Evolutionary conservation across 495 filamentous ascomycete species (phyloP).

Genomic region (Rhizodiscina lignyota): DNA sequence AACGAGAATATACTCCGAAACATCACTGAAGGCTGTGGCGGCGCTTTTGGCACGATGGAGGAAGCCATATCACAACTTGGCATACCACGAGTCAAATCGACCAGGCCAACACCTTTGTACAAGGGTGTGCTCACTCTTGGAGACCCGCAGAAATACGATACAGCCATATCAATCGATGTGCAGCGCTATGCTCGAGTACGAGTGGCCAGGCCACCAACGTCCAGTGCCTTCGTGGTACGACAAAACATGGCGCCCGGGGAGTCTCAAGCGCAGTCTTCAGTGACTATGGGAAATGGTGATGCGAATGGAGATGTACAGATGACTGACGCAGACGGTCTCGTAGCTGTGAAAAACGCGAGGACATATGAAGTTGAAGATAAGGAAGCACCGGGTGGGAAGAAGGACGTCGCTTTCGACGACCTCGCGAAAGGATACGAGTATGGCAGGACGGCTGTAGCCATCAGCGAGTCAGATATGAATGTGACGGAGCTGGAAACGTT

Average conservation of each 20-base stretch:
- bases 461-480: conserved; percentile 66
- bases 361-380: conserved; percentile 69
- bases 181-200: conserved; percentile 79
- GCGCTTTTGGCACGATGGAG: conserved; percentile 63
- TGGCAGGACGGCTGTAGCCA: conserved; percentile 78
- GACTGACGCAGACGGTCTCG: conserved; percentile 32
- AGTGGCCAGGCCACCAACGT: conserved; percentile 51
- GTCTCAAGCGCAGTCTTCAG: conserved; percentile 27
- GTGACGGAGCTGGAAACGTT: conserved; percentile 66
- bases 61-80: conserved; percentile 65
- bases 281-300: conserved; percentile 28
- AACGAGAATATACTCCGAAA: conserved; percentile 54
- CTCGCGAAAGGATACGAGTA: conserved; percentile 90
- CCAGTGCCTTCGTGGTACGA: conserved; percentile 52
- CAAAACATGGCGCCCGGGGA: conserved; percentile 30
- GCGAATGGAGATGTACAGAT: too few relatives aligned
- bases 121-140: conserved; percentile 71
- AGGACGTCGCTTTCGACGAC: conserved; percentile 67
- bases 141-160: conserved; percentile 54
- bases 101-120: conserved; percentile 56
- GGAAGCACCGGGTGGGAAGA: conserved; percentile 58
- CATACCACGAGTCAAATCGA: conserved; percentile 59
- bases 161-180: conserved; percentile 66
- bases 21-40: conserved; percentile 45
- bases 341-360: conserved; percentile 46